Conservation (phyloP, 129 eudicot genomes). For the Arctium minus region DNA sequence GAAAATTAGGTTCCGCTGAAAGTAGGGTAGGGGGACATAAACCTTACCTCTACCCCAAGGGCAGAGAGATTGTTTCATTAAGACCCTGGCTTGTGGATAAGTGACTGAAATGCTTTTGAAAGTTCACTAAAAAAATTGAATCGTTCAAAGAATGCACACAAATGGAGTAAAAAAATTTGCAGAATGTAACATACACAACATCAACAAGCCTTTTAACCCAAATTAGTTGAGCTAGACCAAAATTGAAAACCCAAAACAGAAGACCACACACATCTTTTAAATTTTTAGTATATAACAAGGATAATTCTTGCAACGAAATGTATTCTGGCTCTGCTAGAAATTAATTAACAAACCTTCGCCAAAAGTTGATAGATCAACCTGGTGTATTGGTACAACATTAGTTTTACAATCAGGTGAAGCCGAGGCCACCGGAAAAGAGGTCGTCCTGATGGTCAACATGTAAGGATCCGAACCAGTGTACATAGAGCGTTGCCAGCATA, state of each 20-base stretch:
- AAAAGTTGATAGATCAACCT: constrained; percentile 78
- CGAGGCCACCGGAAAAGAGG: constrained; percentile 63
- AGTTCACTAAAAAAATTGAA: too few relatives aligned
- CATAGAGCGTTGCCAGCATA: constrained; percentile 98
- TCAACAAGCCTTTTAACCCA: too few relatives aligned
- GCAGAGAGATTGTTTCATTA: too few relatives aligned
- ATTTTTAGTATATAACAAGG: background rate
- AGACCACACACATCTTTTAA: background rate
- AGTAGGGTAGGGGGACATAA: too few relatives aligned
- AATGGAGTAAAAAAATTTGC: background rate
- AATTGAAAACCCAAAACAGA: background rate
- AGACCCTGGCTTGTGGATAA: too few relatives aligned
- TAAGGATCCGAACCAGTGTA: constrained; percentile 83
- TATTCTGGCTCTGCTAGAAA: background rate
- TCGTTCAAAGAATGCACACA: too few relatives aligned
- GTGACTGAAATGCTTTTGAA: background rate
- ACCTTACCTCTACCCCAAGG: too few relatives aligned
- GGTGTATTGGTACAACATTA: constrained; percentile 55
- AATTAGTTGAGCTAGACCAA: too few relatives aligned
- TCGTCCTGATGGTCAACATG: constrained; percentile 75
- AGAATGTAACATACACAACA: too few relatives aligned
- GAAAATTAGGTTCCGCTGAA: too few relatives aligned
- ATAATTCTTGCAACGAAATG: background rate
- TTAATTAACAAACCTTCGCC: constrained; percentile 60
- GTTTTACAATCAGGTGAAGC: constrained; percentile 39